A percentile compares a stretch with the other conserved stretches of the same genome.
Evolutionary conservation across 179 eudicot species (phyloP).

Genomic region (Heliamphora pulchella): DNA sequence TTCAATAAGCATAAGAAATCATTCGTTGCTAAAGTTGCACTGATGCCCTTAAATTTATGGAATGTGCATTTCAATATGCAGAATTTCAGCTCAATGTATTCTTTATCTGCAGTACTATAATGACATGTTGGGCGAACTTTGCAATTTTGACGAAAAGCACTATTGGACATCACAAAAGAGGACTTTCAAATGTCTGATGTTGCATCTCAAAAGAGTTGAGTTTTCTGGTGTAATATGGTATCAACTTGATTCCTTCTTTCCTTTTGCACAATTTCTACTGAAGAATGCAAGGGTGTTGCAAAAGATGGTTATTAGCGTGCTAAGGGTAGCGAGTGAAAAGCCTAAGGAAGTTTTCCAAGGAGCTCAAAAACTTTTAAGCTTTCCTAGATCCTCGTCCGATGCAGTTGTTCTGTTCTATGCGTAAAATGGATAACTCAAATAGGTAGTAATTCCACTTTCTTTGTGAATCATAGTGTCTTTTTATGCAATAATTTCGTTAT

Average conservation of each 20-base stretch:
- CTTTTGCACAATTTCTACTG: slow-evolving; percentile 8
- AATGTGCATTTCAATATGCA: background rate
- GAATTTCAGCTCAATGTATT: background rate
- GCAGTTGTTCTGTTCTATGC: background rate
- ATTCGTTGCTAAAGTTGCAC: background rate
- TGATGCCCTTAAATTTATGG: background rate
- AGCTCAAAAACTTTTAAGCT: slow-evolving; percentile 9
- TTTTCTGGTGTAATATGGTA: background rate
- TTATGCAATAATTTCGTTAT: no score
- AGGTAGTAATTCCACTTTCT: no score
- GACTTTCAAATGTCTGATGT: background rate
- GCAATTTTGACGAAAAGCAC: background rate
- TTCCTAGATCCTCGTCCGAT: slow-evolving; percentile 9
- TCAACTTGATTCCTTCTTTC: background rate
- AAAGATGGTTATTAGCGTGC: background rate
- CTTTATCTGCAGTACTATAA: background rate
- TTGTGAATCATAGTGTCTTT: no score
- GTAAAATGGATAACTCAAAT: background rate
- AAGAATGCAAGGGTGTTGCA: slow-evolving; percentile 7
- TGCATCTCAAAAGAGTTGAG: background rate
- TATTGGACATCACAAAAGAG: background rate
- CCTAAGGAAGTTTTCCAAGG: background rate
- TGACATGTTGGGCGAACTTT: background rate
- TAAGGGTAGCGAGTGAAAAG: background rate
- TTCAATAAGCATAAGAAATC: background rate